Evolutionary conservation across 2,329 filamentous ascomycete genomes (phyloP).

Genomic region (Hypoxylon sp.): DNA sequence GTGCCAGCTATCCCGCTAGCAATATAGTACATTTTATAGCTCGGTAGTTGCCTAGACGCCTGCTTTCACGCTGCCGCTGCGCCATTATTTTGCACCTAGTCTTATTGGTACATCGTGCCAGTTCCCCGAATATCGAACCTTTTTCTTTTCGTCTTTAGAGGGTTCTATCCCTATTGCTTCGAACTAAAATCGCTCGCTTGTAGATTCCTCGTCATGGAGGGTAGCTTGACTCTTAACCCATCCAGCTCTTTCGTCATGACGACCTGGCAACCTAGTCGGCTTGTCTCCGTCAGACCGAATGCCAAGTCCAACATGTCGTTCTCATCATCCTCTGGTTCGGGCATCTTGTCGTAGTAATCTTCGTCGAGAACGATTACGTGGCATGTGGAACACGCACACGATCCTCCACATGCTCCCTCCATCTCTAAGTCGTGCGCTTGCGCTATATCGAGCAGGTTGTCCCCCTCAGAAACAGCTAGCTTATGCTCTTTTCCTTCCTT

Average conservation of each 20-base stretch:
- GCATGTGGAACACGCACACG: constrained; percentile 93
- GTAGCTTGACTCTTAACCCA: constrained; percentile 86
- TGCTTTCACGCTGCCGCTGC: constrained; percentile 5
- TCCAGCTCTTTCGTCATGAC: constrained; percentile 92
- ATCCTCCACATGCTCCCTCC: constrained; percentile 97
- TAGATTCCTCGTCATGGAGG: constrained; percentile 94
- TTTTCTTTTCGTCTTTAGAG: background rate
- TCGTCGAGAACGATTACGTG: constrained; percentile 87
- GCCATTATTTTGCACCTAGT: constrained; percentile 5
- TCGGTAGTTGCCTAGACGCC: constrained; percentile 13
- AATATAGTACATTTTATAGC: constrained; percentile 47
- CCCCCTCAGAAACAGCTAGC: constrained; percentile 85
- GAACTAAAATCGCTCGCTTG: constrained; percentile 89
- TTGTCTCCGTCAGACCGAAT: constrained; percentile 90
- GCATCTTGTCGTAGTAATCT: constrained; percentile 81
- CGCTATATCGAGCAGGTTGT: constrained; percentile 95
- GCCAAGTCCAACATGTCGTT: constrained; percentile 94
- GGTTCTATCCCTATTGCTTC: constrained; percentile 33
- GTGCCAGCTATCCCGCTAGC: constrained; percentile 31
- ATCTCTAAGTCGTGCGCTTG: constrained; percentile 96
- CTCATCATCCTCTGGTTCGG: constrained; percentile 83
- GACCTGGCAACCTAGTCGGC: constrained; percentile 88
- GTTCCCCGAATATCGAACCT: constrained; percentile 9
- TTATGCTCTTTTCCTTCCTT: constrained; percentile 85
- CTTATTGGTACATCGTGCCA: constrained; percentile 22